Conservation (phyloP, 2,329 filamentous ascomycete species). For the Celoporthe dispersa region DNA sequence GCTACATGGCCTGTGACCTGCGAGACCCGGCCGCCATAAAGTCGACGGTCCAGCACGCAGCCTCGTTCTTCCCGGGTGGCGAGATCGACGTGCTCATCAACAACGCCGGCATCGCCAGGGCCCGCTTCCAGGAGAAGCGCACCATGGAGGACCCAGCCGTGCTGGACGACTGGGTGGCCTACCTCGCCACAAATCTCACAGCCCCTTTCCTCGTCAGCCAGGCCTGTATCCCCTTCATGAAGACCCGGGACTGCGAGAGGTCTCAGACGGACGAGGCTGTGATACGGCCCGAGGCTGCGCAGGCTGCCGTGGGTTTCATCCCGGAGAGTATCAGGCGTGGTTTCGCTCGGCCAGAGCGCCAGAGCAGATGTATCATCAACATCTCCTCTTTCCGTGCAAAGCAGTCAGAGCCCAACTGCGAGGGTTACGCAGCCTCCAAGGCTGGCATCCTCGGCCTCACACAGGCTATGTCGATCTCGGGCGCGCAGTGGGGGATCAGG, state of each 20-base stretch:
- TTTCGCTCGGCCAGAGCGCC: slow-evolving; percentile 13
- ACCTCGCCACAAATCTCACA: slow-evolving; percentile 52
- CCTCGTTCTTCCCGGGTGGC: slow-evolving; percentile 40
- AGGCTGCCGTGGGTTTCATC: slow-evolving; percentile 10
- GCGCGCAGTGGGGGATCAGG: slow-evolving; percentile 39
- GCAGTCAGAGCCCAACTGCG: slow-evolving; percentile 51
- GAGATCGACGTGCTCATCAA: slow-evolving; percentile 46
- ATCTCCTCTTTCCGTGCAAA: slow-evolving; percentile 51
- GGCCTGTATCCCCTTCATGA: slow-evolving; percentile 53
- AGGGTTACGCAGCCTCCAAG: slow-evolving; percentile 51
- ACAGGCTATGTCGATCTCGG: slow-evolving; percentile 43
- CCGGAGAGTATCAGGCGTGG: slow-evolving; percentile 8
- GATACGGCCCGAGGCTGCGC: slow-evolving; percentile 24
- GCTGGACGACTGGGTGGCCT: slow-evolving; percentile 49
- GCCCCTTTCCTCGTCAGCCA: slow-evolving; percentile 50
- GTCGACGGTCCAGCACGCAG: slow-evolving; percentile 40
- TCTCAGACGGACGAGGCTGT: slow-evolving; percentile 19
- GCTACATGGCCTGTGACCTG: slow-evolving; percentile 47
- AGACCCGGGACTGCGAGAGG: slow-evolving; percentile 29
- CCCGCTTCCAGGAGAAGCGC: slow-evolving; percentile 48
- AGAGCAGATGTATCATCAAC: slow-evolving; percentile 45
- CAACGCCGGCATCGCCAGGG: slow-evolving; percentile 42
- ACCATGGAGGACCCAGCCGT: slow-evolving; percentile 50
- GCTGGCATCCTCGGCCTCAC: slow-evolving; percentile 42
- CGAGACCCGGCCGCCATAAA: slow-evolving; percentile 43